Evolutionary conservation across 2,329 filamentous ascomycete genomes (phyloP).

Genomic region (Claviceps spartinae): DNA sequence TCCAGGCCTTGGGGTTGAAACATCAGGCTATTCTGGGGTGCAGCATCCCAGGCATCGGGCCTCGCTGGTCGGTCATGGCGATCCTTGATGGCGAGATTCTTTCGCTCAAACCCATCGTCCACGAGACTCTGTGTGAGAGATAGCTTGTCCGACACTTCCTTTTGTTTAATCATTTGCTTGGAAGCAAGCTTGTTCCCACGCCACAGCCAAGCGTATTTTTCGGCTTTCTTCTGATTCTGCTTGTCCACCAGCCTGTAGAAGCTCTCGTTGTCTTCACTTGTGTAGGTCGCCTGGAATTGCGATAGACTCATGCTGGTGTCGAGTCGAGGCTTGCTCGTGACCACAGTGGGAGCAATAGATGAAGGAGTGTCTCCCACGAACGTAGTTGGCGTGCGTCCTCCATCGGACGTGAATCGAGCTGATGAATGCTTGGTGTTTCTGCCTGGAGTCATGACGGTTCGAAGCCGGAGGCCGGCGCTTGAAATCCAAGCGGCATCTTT

Average conservation of each 20-base stretch:
- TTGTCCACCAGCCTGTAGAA: conserved; percentile 87
- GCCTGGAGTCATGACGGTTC: conserved; percentile 71
- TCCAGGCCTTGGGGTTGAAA: conserved; percentile 57
- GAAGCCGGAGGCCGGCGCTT: conserved; percentile 58
- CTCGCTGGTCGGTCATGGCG: conserved; percentile 59
- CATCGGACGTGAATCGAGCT: conserved; percentile 14
- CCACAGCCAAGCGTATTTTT: conserved; percentile 85
- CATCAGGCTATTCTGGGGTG: conserved; percentile 76
- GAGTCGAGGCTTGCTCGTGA: conserved; percentile 33
- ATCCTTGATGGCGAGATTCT: conserved; percentile 51
- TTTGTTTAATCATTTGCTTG: conserved; percentile 62
- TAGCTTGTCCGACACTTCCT: conserved; percentile 43
- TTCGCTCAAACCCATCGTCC: conserved; percentile 44
- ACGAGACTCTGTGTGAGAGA: conserved; percentile 30
- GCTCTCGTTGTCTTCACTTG: conserved; percentile 93
- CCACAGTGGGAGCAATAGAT: conserved; percentile 33
- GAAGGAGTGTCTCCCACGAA: conserved; percentile 64
- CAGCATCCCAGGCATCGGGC: conserved; percentile 61
- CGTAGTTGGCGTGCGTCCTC: conserved; percentile 45
- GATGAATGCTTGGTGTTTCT: conserved; percentile 22
- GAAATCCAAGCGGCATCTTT: conserved; percentile 76
- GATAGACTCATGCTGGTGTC: conserved; percentile 71
- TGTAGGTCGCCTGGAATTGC: conserved; percentile 84
- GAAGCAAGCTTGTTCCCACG: conserved; percentile 72
- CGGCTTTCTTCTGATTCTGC: conserved; percentile 71